Evolutionary conservation across 2,329 filamentous ascomycete species (phyloP), one percentile per base, ranked within the genome.

Genomic region (Cryphonectria japonica): DNA sequence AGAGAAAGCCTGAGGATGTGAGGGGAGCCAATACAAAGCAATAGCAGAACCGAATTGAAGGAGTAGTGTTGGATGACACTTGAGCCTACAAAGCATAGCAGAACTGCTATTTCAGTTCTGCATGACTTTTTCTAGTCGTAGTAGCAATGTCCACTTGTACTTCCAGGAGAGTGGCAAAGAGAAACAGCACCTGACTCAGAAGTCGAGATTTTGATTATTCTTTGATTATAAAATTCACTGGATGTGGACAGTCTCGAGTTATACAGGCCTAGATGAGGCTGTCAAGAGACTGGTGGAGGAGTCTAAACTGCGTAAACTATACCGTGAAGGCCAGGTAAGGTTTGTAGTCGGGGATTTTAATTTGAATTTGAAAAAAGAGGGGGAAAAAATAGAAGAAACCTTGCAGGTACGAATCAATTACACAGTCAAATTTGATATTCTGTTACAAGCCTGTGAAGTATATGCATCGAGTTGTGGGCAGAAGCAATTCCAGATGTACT

Each of bases 231-330:
- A 57, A 4, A 5, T 6, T 16, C 26, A 16, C 2, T 8, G 29
- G 11, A 50, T 9, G 14, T 14, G 32, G 32, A 41, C 52, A 57
- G 2, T 29, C 29, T 34, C 50, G 78, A 67, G 16, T 9, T 9
- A 57, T 57, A 57, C 7, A 16, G 34, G 26, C 13, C 54, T 7
- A 29, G 13, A 3, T 22, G 54, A 59, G 26, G 14, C 1, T 11
- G 34, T 29, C 19, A 13, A 34, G 13, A 59, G 3, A 26, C 1
- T 11, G n/a, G 11, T 4, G n/a, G 46, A 19, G 26, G 26, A n/a
- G 19, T n/a, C 7, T 19, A 22, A 11, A 52, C 46, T 1, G 46
- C 8, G 46, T 22, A 26, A 22, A 3, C 41, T 43, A 46, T 7
- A 46, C 2, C 5, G 22, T n/a, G 22, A 22, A 26, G 26, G 26